A percentile compares a stretch with the other conserved stretches of the same genome.
Conservation (phyloP, 345 rosid species). For the Citrus medica region DNA sequence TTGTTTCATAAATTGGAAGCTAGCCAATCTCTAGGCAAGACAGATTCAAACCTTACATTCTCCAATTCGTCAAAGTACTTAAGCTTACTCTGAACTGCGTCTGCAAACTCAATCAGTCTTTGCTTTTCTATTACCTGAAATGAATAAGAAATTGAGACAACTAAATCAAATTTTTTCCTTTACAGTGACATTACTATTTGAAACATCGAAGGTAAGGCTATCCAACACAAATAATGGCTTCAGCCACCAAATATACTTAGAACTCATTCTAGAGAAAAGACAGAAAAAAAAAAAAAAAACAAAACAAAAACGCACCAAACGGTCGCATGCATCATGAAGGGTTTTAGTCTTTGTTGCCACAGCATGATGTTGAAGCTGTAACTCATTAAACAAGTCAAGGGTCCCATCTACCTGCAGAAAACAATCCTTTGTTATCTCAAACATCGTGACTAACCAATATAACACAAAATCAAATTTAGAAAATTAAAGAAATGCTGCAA, state of each 20-base stretch:
- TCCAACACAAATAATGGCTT: not conserved
- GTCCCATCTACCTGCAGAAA: slow-evolving; percentile 83
- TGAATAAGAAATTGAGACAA: slow-evolving; percentile 17
- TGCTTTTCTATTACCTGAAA: slow-evolving; percentile 83
- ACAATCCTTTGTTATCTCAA: not conserved
- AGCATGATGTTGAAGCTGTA: slow-evolving; percentile 88
- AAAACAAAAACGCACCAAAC: slow-evolving; percentile 50
- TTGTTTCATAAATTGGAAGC: not conserved
- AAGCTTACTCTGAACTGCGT: slow-evolving; percentile 92
- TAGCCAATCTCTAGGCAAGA: slow-evolving; percentile 25
- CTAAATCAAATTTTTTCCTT: not conserved
- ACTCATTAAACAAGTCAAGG: slow-evolving; percentile 70
- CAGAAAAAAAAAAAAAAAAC: not conserved
- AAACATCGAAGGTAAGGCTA: not conserved
- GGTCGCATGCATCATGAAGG: slow-evolving; percentile 97
- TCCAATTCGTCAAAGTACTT: slow-evolving; percentile 98
- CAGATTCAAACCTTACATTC: slow-evolving; percentile 88
- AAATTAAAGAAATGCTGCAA: not conserved
- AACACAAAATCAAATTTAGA: not conserved
- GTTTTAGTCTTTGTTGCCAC: slow-evolving; percentile 98
- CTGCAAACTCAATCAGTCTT: slow-evolving; percentile 84
- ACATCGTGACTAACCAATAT: not conserved
- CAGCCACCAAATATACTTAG: slow-evolving; percentile 3
- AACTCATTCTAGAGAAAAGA: not conserved
- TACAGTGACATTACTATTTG: not conserved